phyloP scores from a whole-genome alignment of 768 basidiomycete genomes.

The Leccinum fibrillosum region DNA sequence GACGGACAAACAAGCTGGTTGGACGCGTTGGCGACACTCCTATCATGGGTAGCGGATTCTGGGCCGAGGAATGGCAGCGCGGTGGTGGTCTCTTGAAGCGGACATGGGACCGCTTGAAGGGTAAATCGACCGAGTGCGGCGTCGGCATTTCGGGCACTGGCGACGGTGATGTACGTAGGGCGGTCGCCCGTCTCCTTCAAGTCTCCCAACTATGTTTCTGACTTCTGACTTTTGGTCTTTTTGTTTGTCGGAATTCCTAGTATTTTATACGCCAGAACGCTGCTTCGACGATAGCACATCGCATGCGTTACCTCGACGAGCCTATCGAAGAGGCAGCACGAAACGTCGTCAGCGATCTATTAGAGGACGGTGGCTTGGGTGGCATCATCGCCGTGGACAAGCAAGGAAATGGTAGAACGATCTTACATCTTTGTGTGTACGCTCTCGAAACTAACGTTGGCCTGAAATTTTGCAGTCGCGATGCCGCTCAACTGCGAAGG shows the following conservation, averaged over 20 bases:
- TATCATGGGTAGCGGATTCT: slow-evolving; percentile 72
- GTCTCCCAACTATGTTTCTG: slow-evolving; percentile 1
- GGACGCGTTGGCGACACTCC: slow-evolving; percentile 86
- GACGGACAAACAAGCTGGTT: slow-evolving; percentile 77
- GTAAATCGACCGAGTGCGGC: slow-evolving; percentile 37
- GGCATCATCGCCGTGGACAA: slow-evolving; percentile 74
- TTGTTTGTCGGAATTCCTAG: slow-evolving; percentile 33
- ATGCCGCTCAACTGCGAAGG: slow-evolving; percentile 74
- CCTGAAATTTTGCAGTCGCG: slow-evolving; percentile 44
- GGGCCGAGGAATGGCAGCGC: slow-evolving; percentile 75
- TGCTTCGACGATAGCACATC: slow-evolving; percentile 61
- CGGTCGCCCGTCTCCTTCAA: background rate
- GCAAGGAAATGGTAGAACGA: slow-evolving; percentile 55
- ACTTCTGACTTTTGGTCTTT: background rate
- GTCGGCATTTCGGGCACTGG: slow-evolving; percentile 82
- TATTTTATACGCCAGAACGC: slow-evolving; percentile 75
- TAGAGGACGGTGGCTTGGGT: slow-evolving; percentile 58
- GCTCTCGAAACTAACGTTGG: background rate
- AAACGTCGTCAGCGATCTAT: slow-evolving; percentile 56
- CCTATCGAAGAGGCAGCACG: slow-evolving; percentile 53
- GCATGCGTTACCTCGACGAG: slow-evolving; percentile 60
- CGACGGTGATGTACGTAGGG: slow-evolving; percentile 81
- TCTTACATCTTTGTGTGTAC: slow-evolving; percentile 6
- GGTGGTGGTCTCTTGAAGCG: slow-evolving; percentile 31
- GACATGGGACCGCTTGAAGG: slow-evolving; percentile 39